Percentiles rank a stretch among this genome's conserved stretches.
Evolutionary conservation across 1,139 yeast genomes (phyloP).

Genomic region (Saccharomyces hybrid): DNA sequence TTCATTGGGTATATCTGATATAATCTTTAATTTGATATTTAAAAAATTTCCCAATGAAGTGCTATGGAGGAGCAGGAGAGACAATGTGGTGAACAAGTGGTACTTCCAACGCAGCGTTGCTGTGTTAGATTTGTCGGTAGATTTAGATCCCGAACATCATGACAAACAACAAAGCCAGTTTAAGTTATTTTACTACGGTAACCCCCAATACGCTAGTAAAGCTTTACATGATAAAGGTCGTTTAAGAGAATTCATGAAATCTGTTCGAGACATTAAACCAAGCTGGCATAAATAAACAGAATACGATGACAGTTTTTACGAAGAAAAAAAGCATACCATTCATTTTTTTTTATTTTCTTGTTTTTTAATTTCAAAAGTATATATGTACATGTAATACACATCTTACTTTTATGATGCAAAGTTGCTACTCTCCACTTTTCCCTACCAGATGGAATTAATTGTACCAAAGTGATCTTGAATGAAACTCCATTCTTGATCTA

Average conservation of each 20-base stretch:
- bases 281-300: slow-evolving; percentile 24
- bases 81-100: slow-evolving; percentile 94
- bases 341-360: neutral
- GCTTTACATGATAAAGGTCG: slow-evolving; percentile 14
- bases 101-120: slow-evolving; percentile 88
- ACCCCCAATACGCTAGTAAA: slow-evolving; percentile 14
- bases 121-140: slow-evolving; percentile 38
- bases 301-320: neutral
- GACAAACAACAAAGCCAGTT: slow-evolving; percentile 27
- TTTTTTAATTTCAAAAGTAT: neutral
- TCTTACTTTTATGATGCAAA: neutral
- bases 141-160: slow-evolving; percentile 19
- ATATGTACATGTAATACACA: neutral
- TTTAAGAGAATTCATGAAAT: slow-evolving; percentile 22
- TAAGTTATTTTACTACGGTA: slow-evolving; percentile 30
- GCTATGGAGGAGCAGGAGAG: slow-evolving; percentile 80
- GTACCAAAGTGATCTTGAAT: slow-evolving; percentile 9
- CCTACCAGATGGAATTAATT: neutral
- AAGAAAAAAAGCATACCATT: neutral
- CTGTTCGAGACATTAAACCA: slow-evolving; percentile 30
- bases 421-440: neutral
- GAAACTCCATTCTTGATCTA: slow-evolving; percentile 27
- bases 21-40: slow-evolving; percentile 72
- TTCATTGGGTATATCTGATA: slow-evolving; percentile 86
- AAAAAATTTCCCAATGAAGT: slow-evolving; percentile 65